phyloP scores from a whole-genome alignment of 176 grass and related monocot species.

The Carex cristatella region DNA sequence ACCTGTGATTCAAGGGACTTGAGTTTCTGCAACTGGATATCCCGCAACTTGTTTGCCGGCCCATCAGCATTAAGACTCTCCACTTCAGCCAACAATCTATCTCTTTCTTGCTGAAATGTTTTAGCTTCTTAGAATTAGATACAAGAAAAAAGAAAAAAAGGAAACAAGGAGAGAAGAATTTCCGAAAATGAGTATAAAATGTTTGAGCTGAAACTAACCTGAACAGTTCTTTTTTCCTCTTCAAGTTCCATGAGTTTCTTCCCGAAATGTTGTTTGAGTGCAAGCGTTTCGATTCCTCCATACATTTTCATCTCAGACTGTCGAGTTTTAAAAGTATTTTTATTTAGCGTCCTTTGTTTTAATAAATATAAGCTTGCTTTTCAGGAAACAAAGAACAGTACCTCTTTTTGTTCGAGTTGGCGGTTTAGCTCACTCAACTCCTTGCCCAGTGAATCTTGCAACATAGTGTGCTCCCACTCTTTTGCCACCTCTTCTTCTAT shows the following conservation, averaged over 20 bases:
- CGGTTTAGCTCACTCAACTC: constrained; percentile 96
- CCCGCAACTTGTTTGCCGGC: constrained; percentile 74
- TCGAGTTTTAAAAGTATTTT: constrained; percentile 21
- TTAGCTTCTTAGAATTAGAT: constrained; percentile 27
- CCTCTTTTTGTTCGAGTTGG: constrained; percentile 91
- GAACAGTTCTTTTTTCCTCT: constrained; percentile 86
- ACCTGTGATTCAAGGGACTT: constrained; percentile 97
- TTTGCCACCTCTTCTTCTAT: constrained; percentile 89
- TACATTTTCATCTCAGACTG: constrained; percentile 99
- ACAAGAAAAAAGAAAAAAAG: neutral
- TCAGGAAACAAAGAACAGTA: constrained; percentile 20
- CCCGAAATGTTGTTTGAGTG: constrained; percentile 87
- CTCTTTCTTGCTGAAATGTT: constrained; percentile 87
- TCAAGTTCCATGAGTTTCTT: constrained; percentile 98
- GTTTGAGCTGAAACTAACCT: constrained; percentile 39
- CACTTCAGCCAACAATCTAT: constrained; percentile 85
- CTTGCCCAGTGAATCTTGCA: constrained; percentile 92
- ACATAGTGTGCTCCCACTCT: constrained; percentile 95
- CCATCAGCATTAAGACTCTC: constrained; percentile 91
- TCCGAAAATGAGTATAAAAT: neutral
- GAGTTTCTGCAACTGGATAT: constrained; percentile 84
- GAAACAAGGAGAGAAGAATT: constrained; percentile 15
- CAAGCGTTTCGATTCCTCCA: constrained; percentile 74
- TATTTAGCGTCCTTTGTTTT: neutral
- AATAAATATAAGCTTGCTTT: constrained; percentile 5